A percentile compares a stretch with the other conserved stretches of the same genome.
phyloP scores from a whole-genome alignment of 768 basidiomycete genomes.

The Ephemerocybe angulata region DNA sequence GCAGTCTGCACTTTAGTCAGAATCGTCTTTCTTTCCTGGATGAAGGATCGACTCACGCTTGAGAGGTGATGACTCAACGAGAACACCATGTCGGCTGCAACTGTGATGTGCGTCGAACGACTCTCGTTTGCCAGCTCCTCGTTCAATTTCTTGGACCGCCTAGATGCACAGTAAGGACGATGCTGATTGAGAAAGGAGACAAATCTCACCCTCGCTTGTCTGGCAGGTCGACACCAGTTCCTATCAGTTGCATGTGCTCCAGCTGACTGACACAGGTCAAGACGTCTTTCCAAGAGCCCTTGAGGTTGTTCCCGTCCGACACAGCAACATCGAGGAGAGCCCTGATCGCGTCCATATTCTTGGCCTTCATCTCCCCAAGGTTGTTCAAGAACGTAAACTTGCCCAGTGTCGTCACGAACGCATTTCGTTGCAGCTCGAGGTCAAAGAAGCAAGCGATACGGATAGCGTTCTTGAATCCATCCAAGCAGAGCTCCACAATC shows the following conservation, averaged over 20 bases:
- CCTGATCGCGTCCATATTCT: conserved; percentile 99
- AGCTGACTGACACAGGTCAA: conserved; percentile 96
- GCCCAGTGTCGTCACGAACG: conserved; percentile 91
- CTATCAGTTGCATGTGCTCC: conserved; percentile 97
- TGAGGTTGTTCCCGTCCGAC: conserved; percentile 94
- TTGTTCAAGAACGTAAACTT: conserved; percentile 99
- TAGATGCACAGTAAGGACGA: conserved; percentile 12
- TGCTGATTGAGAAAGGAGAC: background rate
- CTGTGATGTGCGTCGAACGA: conserved; percentile 95
- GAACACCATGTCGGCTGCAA: conserved; percentile 99
- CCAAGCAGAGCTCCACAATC: conserved; percentile 85
- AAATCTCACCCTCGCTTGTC: conserved; percentile 78
- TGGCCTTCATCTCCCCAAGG: conserved; percentile 96
- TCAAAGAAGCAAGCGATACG: conserved; percentile 96
- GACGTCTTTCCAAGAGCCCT: conserved; percentile 95
- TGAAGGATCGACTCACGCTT: conserved; percentile 59
- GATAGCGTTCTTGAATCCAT: conserved; percentile 97
- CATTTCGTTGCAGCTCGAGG: conserved; percentile 95
- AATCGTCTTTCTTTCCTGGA: background rate
- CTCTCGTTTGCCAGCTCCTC: conserved; percentile 97
- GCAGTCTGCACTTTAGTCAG: conserved; percentile 59
- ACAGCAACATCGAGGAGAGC: conserved; percentile 90
- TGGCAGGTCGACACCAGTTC: conserved; percentile 80
- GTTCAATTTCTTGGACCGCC: conserved; percentile 60
- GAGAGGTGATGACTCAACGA: conserved; percentile 92